phyloP scores from a whole-genome alignment of 306 rosid species.

The Lupinus albus region DNA sequence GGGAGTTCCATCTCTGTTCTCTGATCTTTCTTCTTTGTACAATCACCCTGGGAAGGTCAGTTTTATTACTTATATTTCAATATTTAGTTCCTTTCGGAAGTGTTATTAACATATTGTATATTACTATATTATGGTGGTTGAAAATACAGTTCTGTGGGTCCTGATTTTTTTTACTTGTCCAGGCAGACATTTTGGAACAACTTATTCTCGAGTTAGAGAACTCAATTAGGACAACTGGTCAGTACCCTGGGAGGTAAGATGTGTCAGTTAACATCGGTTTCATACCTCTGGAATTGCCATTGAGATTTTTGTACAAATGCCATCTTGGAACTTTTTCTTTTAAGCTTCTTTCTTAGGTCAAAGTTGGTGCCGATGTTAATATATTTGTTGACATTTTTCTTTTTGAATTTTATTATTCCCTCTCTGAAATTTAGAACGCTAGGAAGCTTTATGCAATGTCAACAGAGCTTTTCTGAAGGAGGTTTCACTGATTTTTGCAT shows the following conservation, averaged over 20 bases:
- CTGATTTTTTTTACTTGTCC: constrained; percentile 37
- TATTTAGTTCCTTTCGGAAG: constrained; percentile 8
- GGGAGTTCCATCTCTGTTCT: constrained; percentile 97
- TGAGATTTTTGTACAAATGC: constrained; percentile 18
- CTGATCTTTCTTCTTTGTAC: constrained; percentile 90
- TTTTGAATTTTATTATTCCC: background rate
- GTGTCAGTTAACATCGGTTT: constrained; percentile 11
- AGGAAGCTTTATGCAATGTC: background rate
- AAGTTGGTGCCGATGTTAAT: constrained; percentile 3
- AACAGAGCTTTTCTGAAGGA: background rate
- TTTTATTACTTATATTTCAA: constrained; percentile 37
- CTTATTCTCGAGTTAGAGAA: constrained; percentile 72
- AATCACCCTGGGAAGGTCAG: constrained; percentile 90
- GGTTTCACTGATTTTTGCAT: constrained; percentile 4
- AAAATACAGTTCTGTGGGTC: constrained; percentile 29
- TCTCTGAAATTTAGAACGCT: constrained; percentile 7
- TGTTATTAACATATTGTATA: background rate
- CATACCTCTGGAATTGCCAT: constrained; percentile 12
- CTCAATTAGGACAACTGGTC: constrained; percentile 66
- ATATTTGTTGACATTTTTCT: background rate
- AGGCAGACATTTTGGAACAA: constrained; percentile 92
- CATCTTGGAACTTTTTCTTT: background rate
- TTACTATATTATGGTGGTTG: constrained; percentile 3
- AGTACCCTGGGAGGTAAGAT: constrained; percentile 77
- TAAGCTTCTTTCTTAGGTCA: background rate